Conservation (phyloP, 495 filamentous ascomycete species). For the Choiromyces venosus region DNA sequence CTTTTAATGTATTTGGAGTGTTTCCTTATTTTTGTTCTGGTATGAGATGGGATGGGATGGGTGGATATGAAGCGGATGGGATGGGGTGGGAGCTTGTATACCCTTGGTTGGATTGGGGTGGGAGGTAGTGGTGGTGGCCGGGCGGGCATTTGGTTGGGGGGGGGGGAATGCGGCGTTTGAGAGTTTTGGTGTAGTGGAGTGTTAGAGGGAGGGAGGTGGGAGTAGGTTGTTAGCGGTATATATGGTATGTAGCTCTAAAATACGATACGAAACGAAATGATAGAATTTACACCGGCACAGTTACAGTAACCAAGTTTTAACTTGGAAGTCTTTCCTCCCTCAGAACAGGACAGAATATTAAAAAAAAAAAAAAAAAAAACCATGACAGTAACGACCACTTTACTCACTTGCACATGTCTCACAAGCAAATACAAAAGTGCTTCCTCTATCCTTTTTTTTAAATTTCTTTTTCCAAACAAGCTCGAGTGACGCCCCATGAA, state of each 20-base stretch:
- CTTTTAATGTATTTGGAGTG: neutral
- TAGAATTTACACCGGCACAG: neutral
- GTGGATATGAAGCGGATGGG: neutral
- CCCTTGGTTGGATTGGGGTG: neutral
- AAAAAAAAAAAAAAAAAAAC: neutral
- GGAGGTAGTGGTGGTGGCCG: neutral
- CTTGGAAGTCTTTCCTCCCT: too few relatives aligned
- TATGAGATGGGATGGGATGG: neutral
- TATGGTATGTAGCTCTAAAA: neutral
- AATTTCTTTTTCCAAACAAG: neutral
- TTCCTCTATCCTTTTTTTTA: neutral
- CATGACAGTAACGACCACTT: neutral
- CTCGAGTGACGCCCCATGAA: neutral
- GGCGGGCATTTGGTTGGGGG: too few relatives aligned
- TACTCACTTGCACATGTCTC: neutral
- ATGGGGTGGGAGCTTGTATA: neutral
- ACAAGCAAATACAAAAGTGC: neutral
- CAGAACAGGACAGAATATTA: neutral
- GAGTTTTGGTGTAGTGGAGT: neutral
- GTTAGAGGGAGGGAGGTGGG: neutral
- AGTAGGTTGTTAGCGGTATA: neutral
- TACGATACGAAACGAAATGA: neutral
- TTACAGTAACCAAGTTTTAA: too few relatives aligned
- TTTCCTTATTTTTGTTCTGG: neutral
- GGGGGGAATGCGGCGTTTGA: neutral